phyloP scores from a whole-genome alignment of 495 filamentous ascomycete genomes.

The Aspergillus biplanus region DNA sequence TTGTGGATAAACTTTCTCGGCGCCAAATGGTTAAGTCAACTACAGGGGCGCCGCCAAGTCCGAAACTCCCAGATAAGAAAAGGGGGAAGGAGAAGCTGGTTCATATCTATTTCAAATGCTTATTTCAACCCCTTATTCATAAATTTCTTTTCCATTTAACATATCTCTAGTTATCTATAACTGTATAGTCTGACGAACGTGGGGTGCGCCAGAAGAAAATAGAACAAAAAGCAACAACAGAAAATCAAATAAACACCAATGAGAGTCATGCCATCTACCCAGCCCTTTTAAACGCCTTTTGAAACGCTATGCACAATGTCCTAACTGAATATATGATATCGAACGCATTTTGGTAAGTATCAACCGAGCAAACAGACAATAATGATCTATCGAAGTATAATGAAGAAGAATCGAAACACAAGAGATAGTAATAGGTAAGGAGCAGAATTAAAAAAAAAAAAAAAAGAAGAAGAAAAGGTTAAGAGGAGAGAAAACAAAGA shows the following conservation, averaged over 20 bases:
- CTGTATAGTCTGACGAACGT: neutral
- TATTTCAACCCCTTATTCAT: too few relatives aligned
- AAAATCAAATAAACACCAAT: neutral
- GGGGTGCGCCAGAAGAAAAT: conserved; percentile 10
- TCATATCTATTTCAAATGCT: too few relatives aligned
- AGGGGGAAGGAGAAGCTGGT: too few relatives aligned
- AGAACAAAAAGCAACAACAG: neutral
- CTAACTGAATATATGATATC: neutral
- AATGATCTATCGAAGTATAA: neutral
- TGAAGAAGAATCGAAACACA: conserved; percentile 5
- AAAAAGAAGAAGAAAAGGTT: conserved; percentile 6
- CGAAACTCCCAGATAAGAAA: neutral
- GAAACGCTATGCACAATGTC: neutral
- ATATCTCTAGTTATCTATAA: too few relatives aligned
- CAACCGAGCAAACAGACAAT: neutral
- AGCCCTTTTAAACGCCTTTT: neutral
- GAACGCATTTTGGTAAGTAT: neutral
- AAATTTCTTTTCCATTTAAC: too few relatives aligned
- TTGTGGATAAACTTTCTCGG: conserved; percentile 11
- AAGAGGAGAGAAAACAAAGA: conserved; percentile 10
- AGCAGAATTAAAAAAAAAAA: neutral
- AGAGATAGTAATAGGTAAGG: neutral
- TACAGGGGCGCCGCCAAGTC: conserved; percentile 7
- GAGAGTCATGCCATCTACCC: neutral
- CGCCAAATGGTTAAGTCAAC: conserved; percentile 12